phyloP scores from a whole-genome alignment of 2,329 filamentous ascomycete genomes.

The Aspergillus ibericus region DNA sequence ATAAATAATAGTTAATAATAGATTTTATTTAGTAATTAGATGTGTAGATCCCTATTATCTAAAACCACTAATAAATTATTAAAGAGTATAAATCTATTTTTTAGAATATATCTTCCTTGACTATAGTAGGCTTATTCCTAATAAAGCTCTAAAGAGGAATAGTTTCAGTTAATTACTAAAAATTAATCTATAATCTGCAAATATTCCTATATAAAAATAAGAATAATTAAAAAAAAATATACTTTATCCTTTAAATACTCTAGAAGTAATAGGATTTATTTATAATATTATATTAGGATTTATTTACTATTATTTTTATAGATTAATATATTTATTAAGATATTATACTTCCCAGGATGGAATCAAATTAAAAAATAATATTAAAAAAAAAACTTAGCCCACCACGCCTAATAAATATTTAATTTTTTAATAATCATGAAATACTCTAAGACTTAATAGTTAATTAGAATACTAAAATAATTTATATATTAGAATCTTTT shows the following conservation, averaged over 20 bases:
- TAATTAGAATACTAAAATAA: neutral
- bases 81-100: neutral
- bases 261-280: neutral
- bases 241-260: neutral
- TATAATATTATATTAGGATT: neutral
- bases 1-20: no score
- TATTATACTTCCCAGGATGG: neutral
- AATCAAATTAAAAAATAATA: neutral
- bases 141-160: neutral
- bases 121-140: no score
- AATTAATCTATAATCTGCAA: neutral
- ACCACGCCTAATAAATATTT: neutral
- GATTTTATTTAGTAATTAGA: no score
- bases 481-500: neutral
- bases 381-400: neutral
- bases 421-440: neutral
- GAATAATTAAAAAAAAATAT: neutral
- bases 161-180: neutral
- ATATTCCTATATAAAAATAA: no score
- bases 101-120: neutral
- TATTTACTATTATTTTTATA: neutral
- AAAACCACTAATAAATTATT: neutral
- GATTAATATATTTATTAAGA: neutral
- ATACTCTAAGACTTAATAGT: neutral
- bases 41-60: no score